Evolutionary conservation across 768 basidiomycete species (phyloP).

Genomic region (Lentinula edodes): DNA sequence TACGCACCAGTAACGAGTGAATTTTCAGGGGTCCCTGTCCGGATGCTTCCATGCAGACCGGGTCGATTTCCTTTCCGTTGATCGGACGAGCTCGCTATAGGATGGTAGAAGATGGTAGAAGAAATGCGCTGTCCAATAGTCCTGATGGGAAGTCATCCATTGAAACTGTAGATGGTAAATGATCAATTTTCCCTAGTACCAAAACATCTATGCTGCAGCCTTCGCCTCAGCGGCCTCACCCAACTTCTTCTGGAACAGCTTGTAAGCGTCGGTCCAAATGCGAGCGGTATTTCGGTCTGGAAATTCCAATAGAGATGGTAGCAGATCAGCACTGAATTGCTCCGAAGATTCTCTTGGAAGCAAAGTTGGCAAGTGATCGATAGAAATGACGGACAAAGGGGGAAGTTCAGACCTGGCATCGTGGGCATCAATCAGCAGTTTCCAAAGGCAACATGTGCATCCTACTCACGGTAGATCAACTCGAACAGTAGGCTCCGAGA

Average conservation of each 20-base stretch:
- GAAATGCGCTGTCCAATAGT: too few species aligned
- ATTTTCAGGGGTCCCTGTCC: too few species aligned
- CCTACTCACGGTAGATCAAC: conserved; percentile 71
- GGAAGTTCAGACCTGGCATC: conserved; percentile 52
- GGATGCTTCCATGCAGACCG: too few species aligned
- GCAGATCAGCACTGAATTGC: conserved; percentile 85
- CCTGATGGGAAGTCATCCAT: too few species aligned
- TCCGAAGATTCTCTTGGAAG: conserved; percentile 96
- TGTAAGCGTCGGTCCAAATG: conserved; percentile 70
- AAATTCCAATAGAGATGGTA: conserved; percentile 74
- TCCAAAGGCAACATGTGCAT: neutral
- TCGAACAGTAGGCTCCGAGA: conserved; percentile 84
- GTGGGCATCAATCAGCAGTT: neutral
- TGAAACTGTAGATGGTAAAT: too few species aligned
- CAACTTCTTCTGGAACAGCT: conserved; percentile 53
- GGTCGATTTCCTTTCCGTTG: too few species aligned
- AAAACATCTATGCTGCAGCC: conserved; percentile 3
- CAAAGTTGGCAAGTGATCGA: conserved; percentile 94
- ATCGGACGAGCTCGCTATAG: too few species aligned
- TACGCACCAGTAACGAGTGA: too few species aligned
- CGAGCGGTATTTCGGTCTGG: conserved; percentile 48
- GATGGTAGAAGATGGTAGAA: too few species aligned
- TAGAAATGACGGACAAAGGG: conserved; percentile 81
- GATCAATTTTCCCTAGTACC: too few species aligned
- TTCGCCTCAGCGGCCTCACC: conserved; percentile 40